Conservation (phyloP, 352 stramenopile genomes). For the Phytophthora pluvialis region DNA sequence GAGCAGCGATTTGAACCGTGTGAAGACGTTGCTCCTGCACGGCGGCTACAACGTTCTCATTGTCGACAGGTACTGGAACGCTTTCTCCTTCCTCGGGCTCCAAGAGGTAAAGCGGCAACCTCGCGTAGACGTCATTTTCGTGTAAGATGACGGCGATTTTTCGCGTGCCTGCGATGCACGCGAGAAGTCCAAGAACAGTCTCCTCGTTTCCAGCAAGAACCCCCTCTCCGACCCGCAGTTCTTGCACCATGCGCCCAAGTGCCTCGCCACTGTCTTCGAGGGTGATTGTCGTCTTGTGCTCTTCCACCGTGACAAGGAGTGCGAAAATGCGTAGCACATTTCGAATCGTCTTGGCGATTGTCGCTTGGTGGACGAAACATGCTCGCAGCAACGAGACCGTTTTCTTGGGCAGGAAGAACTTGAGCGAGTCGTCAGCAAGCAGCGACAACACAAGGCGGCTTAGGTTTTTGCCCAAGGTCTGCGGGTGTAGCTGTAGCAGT, state of each 20-base stretch:
- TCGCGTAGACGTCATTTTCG: slow-evolving; percentile 59
- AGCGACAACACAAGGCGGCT: slow-evolving; percentile 63
- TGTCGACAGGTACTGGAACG: slow-evolving; percentile 9
- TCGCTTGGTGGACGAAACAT: slow-evolving; percentile 53
- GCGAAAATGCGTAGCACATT: slow-evolving; percentile 72
- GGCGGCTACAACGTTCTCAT: neutral
- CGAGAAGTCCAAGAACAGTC: slow-evolving; percentile 51
- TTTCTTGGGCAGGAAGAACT: slow-evolving; percentile 86
- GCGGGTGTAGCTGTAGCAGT: slow-evolving; percentile 64
- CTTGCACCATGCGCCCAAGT: slow-evolving; percentile 52
- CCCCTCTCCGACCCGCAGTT: slow-evolving; percentile 42
- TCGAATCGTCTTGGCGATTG: slow-evolving; percentile 59
- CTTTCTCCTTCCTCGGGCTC: slow-evolving; percentile 5
- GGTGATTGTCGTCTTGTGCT: slow-evolving; percentile 78
- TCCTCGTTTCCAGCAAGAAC: slow-evolving; percentile 47
- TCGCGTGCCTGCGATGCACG: slow-evolving; percentile 40
- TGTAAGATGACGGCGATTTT: slow-evolving; percentile 62
- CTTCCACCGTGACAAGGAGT: slow-evolving; percentile 64
- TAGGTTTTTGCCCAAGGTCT: slow-evolving; percentile 65
- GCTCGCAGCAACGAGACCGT: slow-evolving; percentile 66
- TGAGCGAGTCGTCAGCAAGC: slow-evolving; percentile 76
- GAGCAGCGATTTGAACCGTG: slow-evolving; percentile 28
- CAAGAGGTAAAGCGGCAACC: slow-evolving; percentile 52
- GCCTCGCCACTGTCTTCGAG: slow-evolving; percentile 74
- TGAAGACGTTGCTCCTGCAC: slow-evolving; percentile 16